Evolutionary conservation across 345 rosid genomes (phyloP).

Genomic region (Eucalyptus melliodora): DNA sequence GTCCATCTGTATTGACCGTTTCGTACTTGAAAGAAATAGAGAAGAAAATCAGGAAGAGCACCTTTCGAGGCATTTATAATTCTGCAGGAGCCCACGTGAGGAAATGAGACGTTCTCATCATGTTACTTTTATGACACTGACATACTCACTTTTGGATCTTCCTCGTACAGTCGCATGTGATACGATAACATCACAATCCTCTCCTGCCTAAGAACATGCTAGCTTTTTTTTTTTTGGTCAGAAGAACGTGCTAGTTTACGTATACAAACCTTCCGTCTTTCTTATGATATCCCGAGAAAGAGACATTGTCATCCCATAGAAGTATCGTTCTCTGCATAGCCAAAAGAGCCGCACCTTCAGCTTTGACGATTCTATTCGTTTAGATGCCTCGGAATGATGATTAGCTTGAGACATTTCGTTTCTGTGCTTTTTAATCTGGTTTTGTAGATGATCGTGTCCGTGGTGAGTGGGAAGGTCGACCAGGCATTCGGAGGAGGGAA

Average conservation of each 20-base stretch:
- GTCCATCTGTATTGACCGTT: neutral
- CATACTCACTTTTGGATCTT: neutral
- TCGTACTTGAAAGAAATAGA: neutral
- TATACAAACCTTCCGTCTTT: no score
- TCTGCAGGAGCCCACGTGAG: neutral
- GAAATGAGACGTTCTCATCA: neutral
- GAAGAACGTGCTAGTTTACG: no score
- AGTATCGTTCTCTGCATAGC: neutral
- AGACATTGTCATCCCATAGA: neutral
- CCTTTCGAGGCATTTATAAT: neutral
- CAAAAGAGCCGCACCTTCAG: neutral
- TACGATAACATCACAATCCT: neutral
- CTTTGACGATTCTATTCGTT: neutral
- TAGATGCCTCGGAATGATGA: neutral
- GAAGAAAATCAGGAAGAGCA: neutral
- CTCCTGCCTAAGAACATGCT: no score
- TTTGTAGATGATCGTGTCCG: constrained; percentile 57
- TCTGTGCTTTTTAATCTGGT: neutral
- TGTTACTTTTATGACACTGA: neutral
- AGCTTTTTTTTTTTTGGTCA: no score
- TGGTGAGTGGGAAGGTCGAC: constrained; percentile 63
- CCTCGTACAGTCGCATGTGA: neutral
- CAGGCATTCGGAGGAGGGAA: constrained; percentile 77
- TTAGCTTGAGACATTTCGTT: neutral
- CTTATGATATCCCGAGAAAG: neutral